These are phyloP conservation scores for Aureobasidium namibiae DNA, from an alignment of 2,329 filamentous ascomycete species.

Conservation along the genomic window DNA sequence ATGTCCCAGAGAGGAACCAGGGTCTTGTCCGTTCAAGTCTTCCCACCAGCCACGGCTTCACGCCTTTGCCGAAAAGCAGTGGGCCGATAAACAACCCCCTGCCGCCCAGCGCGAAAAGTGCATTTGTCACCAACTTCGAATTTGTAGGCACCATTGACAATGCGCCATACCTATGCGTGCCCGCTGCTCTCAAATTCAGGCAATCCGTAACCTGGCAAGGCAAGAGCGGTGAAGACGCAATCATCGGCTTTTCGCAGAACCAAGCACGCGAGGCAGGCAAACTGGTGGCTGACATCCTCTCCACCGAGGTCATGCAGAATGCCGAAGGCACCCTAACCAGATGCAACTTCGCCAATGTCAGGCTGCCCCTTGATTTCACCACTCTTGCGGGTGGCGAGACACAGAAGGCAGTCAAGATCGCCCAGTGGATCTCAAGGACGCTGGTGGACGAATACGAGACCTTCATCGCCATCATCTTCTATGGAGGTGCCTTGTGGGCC, in stretches of 20 bases:
- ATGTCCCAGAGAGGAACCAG: conserved; percentile 72
- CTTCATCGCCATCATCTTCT: conserved; percentile 57
- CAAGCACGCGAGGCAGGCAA: conserved; percentile 59
- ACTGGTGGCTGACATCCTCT: conserved; percentile 52
- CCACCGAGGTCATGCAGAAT: conserved; percentile 67
- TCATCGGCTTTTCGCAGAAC: conserved; percentile 54
- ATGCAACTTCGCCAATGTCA: conserved; percentile 66
- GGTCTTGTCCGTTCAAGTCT: conserved; percentile 62
- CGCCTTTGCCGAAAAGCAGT: conserved; percentile 32
- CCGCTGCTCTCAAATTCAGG: conserved; percentile 64
- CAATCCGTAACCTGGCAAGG: conserved; percentile 28
- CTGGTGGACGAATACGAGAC: conserved; percentile 57
- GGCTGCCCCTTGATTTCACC: conserved; percentile 53
- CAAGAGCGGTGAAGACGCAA: conserved; percentile 58
- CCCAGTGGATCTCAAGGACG: conserved; percentile 32
- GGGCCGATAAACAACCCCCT: conserved; percentile 30
- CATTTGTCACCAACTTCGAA: conserved; percentile 36
- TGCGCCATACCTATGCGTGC: conserved; percentile 62
- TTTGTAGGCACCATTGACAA: conserved; percentile 46
- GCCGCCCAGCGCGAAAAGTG: conserved; percentile 40
- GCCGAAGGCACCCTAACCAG: conserved; percentile 50
- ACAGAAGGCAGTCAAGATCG: conserved; percentile 29
- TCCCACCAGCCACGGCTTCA: conserved; percentile 74
- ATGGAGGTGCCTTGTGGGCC: conserved; percentile 58
- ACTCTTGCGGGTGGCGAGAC: conserved; percentile 25